Evolutionary conservation across 176 grass and related monocot species (phyloP).

Genomic region (Saccharum spontaneum): DNA sequence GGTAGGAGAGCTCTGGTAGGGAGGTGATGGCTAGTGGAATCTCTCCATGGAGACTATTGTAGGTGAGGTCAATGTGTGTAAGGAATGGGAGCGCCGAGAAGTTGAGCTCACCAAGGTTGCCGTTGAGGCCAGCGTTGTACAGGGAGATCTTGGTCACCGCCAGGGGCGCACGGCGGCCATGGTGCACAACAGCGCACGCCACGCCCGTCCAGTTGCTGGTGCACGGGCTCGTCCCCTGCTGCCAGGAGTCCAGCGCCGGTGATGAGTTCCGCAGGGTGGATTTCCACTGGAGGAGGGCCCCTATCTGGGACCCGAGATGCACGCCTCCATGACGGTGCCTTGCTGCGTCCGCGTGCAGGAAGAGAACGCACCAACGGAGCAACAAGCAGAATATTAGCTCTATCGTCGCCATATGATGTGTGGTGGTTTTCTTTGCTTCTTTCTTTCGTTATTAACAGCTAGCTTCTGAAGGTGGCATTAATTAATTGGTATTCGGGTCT

Average conservation of each 20-base stretch:
- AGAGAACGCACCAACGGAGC: not conserved
- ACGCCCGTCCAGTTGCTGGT: slow-evolving; percentile 16
- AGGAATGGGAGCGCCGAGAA: slow-evolving; percentile 9
- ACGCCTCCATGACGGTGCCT: not conserved
- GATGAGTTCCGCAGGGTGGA: not conserved
- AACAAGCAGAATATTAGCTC: not conserved
- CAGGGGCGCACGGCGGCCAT: not conserved
- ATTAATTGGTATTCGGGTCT: no score
- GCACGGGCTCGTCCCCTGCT: not conserved
- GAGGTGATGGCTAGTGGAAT: not conserved
- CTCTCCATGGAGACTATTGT: slow-evolving; percentile 18
- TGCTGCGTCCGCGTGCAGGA: not conserved
- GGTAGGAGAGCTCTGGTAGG: not conserved
- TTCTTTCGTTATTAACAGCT: no score
- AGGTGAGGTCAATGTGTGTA: not conserved
- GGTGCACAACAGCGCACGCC: not conserved
- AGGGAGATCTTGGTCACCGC: not conserved
- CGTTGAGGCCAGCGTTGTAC: not conserved
- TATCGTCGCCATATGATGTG: no score
- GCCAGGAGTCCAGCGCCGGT: not conserved
- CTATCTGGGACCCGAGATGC: not conserved
- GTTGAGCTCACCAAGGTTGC: not conserved
- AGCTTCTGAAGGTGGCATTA: no score
- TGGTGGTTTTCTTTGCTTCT: no score
- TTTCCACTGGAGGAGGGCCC: not conserved